Conservation (phyloP, 2,329 filamentous ascomycete species). For the Arthroderma uncinatum region DNA sequence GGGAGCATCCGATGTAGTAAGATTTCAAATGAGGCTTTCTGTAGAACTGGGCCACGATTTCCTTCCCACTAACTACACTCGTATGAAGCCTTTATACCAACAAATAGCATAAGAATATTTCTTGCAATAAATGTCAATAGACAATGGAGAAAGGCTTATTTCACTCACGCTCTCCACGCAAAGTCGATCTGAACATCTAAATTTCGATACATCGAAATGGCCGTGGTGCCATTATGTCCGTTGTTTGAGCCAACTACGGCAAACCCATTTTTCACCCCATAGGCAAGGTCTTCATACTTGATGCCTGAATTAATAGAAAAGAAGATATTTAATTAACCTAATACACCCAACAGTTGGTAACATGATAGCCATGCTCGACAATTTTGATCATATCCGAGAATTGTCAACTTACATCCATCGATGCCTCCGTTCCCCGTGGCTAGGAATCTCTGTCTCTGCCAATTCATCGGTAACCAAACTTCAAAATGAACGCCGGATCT, state of each 20-base stretch:
- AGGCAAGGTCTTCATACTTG: conserved; percentile 30
- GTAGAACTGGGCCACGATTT: neutral
- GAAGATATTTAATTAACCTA: too few relatives aligned
- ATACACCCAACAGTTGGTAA: too few relatives aligned
- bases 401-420: conserved; percentile 6
- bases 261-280: conserved; percentile 30
- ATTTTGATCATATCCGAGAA: neutral
- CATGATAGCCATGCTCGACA: neutral
- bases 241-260: conserved; percentile 35
- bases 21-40: neutral
- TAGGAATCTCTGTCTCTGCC: neutral
- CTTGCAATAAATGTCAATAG: neutral
- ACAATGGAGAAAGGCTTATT: neutral
- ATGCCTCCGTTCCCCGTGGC: conserved; percentile 6
- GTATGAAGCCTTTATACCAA: neutral
- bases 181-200: conserved; percentile 34
- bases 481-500: conserved; percentile 32
- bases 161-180: conserved; percentile 6
- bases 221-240: conserved; percentile 34
- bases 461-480: conserved; percentile 10
- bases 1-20: conserved; percentile 5
- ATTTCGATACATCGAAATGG: conserved; percentile 32
- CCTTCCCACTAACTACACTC: neutral
- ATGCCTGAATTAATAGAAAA: conserved; percentile 20
- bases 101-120: neutral